Base-by-base conservation (phyloP, 257 asterid species). In the Rubia yunnanensis region DNA sequence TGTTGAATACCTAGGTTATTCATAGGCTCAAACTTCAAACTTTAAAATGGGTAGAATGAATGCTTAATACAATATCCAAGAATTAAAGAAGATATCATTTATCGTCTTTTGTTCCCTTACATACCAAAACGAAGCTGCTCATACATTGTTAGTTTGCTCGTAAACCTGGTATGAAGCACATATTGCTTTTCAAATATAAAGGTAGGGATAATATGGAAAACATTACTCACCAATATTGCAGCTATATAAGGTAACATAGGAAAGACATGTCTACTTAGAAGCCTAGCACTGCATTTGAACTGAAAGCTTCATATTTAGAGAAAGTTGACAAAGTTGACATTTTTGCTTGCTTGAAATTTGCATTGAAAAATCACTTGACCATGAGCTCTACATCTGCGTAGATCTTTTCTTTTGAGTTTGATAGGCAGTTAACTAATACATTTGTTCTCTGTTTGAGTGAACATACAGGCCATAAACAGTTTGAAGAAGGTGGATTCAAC, bases 401-500 rank as follows among this genome's bases (percentile, higher is more conserved):
- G 39, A 31, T 20, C 18, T n/a, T 41, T 4, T 64, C 27, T 4
- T 55, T 55, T 23, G 20, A 46, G 22, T 56, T 63, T 30, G 57
- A 53, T n/a, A 24, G 63, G 49, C 38, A 68, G 39, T 38, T 32
- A 20, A 10, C n/a, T 74, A 32, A 36, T 39, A 68, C 36, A 32
- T 44, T 24, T 7, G 5, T 8, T 3, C 31, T 72, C 53, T 30
- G 58, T 77, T 64, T 26, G 52, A 54, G 68, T 39, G 68, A 69
- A 78, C 50, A 74, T 68, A 82, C 91, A 92, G 99, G 99, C 99
- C 63, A 94, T 94, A 65, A 94, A 94, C 80, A 94, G 99, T 80
- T 78, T 94, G 85, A 94, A 94, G 88, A 94, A 89, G 76, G 99
- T 90, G 71, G 99, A 94, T 81, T 94, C 99, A 34, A 86, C 96